Conservation (phyloP, 306 rosid species). For the Glycyrrhiza uralensis region DNA sequence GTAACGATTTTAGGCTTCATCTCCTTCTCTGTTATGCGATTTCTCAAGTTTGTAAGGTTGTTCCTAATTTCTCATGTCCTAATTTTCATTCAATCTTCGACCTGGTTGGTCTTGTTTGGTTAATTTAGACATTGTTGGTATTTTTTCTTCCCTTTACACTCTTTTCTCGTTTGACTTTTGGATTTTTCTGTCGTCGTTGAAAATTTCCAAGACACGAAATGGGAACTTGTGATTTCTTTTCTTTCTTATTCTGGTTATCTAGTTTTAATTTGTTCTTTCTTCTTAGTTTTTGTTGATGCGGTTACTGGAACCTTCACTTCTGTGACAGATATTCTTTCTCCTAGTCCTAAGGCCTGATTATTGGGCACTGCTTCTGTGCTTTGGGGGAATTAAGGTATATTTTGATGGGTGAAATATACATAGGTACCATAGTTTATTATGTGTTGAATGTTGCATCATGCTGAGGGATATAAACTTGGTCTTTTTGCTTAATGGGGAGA, state of each 20-base stretch:
- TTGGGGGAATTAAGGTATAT: not conserved
- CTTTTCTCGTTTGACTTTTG: slow-evolving; percentile 16
- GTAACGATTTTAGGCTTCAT: too few species aligned
- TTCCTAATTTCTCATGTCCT: too few species aligned
- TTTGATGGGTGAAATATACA: slow-evolving; percentile 23
- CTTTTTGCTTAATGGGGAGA: slow-evolving; percentile 22
- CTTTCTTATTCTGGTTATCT: too few species aligned
- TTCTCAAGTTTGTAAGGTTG: too few species aligned
- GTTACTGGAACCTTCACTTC: slow-evolving; percentile 56
- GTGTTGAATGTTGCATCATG: slow-evolving; percentile 8
- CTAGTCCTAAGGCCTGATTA: slow-evolving; percentile 44
- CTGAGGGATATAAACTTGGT: slow-evolving; percentile 32
- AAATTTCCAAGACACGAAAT: not conserved
- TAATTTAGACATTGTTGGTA: not conserved
- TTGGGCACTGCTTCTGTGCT: not conserved
- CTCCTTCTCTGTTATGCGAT: too few species aligned
- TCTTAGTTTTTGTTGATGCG: slow-evolving; percentile 39
- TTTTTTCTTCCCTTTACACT: not conserved
- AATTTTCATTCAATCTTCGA: too few species aligned
- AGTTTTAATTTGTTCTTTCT: too few species aligned
- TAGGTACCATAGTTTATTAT: slow-evolving; percentile 17
- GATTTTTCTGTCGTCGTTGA: slow-evolving; percentile 1
- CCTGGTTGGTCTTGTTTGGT: too few species aligned
- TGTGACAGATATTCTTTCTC: slow-evolving; percentile 44
- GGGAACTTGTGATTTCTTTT: slow-evolving; percentile 16